A percentile compares a stretch with the other conserved stretches of the same genome.
These are phyloP conservation scores for Calocybe gangraenosa DNA, from an alignment of 768 basidiomycete species.

Conservation along the genomic window DNA sequence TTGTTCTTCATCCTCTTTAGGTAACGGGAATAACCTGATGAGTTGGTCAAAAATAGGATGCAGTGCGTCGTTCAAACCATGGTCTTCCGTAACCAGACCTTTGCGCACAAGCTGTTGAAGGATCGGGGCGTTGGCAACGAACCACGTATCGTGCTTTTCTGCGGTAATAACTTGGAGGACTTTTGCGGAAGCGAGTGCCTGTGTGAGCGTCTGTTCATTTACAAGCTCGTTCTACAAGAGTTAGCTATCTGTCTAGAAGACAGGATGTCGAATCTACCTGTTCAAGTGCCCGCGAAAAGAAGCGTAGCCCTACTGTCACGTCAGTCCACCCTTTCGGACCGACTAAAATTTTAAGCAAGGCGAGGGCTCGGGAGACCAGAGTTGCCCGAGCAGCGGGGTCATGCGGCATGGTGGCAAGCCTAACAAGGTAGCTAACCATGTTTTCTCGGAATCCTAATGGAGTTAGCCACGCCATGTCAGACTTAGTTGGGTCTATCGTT, in stretches of 20 bases:
- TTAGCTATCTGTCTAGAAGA: conserved; percentile 3
- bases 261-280: conserved; percentile 45
- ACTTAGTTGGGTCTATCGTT: conserved; percentile 17
- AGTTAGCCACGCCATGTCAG: conserved; percentile 56
- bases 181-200: conserved; percentile 79
- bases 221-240: conserved; percentile 62
- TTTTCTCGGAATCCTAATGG: conserved; percentile 81
- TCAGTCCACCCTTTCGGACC: conserved; percentile 86
- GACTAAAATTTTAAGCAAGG: conserved; percentile 72
- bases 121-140: conserved; percentile 59
- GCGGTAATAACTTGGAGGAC: conserved; percentile 83
- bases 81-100: conserved; percentile 78
- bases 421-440: conserved; percentile 94
- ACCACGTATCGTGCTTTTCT: conserved; percentile 85
- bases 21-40: conserved; percentile 70
- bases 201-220: conserved; percentile 56
- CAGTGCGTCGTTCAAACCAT: conserved; percentile 73
- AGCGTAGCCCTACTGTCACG: conserved; percentile 87
- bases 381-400: conserved; percentile 44
- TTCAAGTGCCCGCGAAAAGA: conserved; percentile 81
- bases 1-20: conserved; percentile 76
- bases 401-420: conserved; percentile 70
- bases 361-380: conserved; percentile 60
- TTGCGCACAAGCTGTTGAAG: conserved; percentile 85
- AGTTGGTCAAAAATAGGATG: conserved; percentile 82